Evolutionary conservation across 2,329 filamentous ascomycete species (phyloP).

Genomic region (Hypomyces rosellus): DNA sequence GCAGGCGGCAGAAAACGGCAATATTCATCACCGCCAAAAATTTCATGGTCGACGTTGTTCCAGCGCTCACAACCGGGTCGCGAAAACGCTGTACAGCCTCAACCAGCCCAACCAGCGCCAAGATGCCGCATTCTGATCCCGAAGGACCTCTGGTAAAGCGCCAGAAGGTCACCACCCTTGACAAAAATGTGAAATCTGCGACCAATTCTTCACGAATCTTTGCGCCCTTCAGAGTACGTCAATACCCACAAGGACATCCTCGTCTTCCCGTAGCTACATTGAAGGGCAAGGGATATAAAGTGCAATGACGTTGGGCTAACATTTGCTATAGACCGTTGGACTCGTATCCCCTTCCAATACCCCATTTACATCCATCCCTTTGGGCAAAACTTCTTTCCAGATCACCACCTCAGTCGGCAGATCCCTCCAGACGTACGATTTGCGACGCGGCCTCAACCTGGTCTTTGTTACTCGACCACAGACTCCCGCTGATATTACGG

Average conservation of each 20-base stretch:
- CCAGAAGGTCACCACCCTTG: slow-evolving; percentile 54
- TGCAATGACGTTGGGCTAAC: slow-evolving; percentile 3
- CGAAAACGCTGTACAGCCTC: slow-evolving; percentile 3
- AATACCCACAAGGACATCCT: neutral
- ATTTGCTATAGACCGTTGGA: slow-evolving; percentile 66
- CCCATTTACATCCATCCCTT: slow-evolving; percentile 80
- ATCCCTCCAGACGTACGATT: slow-evolving; percentile 90
- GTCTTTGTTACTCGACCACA: slow-evolving; percentile 90
- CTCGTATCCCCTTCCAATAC: slow-evolving; percentile 86
- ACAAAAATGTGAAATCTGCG: slow-evolving; percentile 32
- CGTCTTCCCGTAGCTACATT: neutral
- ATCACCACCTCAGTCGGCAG: slow-evolving; percentile 91
- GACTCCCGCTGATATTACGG: slow-evolving; percentile 79
- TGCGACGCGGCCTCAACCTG: slow-evolving; percentile 82
- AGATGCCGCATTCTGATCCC: slow-evolving; percentile 52
- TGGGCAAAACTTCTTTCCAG: slow-evolving; percentile 93
- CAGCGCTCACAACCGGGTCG: slow-evolving; percentile 9
- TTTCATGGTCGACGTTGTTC: slow-evolving; percentile 13
- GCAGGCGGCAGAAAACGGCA: slow-evolving; percentile 18
- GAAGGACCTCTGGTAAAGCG: slow-evolving; percentile 67
- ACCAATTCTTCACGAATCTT: slow-evolving; percentile 70
- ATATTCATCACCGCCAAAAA: slow-evolving; percentile 20
- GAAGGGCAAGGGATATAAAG: neutral
- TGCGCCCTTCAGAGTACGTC: slow-evolving; percentile 79
- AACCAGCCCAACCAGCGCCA: slow-evolving; percentile 14